phyloP scores from a whole-genome alignment of 257 asterid genomes.

The Solanum pimpinellifolium region DNA sequence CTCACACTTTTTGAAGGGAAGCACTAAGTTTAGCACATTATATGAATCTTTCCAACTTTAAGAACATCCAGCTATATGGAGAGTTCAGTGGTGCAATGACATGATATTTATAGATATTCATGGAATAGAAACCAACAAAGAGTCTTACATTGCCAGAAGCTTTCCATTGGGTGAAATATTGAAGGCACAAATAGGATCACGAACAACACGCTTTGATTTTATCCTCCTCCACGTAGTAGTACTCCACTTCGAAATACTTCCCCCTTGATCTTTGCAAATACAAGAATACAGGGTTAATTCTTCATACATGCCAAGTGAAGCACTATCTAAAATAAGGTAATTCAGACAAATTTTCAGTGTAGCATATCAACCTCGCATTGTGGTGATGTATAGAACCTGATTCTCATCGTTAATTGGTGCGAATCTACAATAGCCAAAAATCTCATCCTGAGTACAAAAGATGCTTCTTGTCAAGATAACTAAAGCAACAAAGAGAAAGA shows the following conservation, averaged over 20 bases:
- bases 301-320: background rate
- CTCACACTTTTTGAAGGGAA: background rate
- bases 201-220: slow-evolving; percentile 40
- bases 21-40: background rate
- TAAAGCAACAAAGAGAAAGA: background rate
- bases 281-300: slow-evolving; percentile 3
- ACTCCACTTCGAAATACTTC: slow-evolving; percentile 57
- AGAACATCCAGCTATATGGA: background rate
- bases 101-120: background rate
- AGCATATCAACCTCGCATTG: slow-evolving; percentile 49
- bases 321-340: background rate
- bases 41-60: background rate
- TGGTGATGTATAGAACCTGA: slow-evolving; percentile 50
- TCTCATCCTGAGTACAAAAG: slow-evolving; percentile 52
- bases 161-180: slow-evolving; percentile 81
- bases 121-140: background rate
- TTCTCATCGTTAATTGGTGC: slow-evolving; percentile 43
- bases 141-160: slow-evolving; percentile 69
- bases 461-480: slow-evolving; percentile 1
- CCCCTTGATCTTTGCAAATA: slow-evolving; percentile 37
- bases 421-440: slow-evolving; percentile 67
- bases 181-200: slow-evolving; percentile 76
- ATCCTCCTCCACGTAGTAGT: slow-evolving; percentile 62
- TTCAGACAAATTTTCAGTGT: background rate
- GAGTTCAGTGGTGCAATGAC: background rate